A percentile compares a stretch with the other conserved stretches of the same genome.
Evolutionary conservation across 192 early-diverging fungal species (phyloP).

Genomic region (Phlyctochytrium arcticum): DNA sequence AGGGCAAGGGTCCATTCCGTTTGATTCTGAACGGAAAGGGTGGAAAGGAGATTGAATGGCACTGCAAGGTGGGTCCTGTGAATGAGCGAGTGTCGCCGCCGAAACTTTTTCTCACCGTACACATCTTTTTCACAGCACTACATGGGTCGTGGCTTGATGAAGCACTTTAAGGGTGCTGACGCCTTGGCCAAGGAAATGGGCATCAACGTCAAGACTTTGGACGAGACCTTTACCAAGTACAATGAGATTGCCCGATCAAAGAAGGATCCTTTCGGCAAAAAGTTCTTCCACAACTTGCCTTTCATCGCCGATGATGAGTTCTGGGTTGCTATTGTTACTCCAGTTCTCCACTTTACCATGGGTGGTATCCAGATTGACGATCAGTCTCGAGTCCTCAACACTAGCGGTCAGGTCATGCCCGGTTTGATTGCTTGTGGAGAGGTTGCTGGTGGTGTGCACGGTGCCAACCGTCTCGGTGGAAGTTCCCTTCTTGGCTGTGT

Average conservation of each 20-base stretch:
- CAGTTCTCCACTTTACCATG: slow-evolving; percentile 64
- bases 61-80: slow-evolving; percentile 65
- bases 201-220: slow-evolving; percentile 23
- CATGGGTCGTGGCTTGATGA: slow-evolving; percentile 85
- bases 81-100: too few relatives aligned
- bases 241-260: slow-evolving; percentile 49
- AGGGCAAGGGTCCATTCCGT: slow-evolving; percentile 80
- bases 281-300: slow-evolving; percentile 55
- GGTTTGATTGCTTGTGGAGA: slow-evolving; percentile 90
- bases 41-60: slow-evolving; percentile 88
- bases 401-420: slow-evolving; percentile 52
- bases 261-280: slow-evolving; percentile 55
- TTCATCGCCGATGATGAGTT: slow-evolving; percentile 45
- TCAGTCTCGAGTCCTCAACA: slow-evolving; percentile 54
- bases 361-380: slow-evolving; percentile 83
- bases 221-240: slow-evolving; percentile 46
- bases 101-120: too few relatives aligned
- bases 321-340: slow-evolving; percentile 54
- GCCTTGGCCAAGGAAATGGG: slow-evolving; percentile 77
- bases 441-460: slow-evolving; percentile 93
- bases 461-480: slow-evolving; percentile 93
- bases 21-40: slow-evolving; percentile 79
- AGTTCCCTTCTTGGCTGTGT: slow-evolving; percentile 92
- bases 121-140: slow-evolving; percentile 55
- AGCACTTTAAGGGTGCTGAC: slow-evolving; percentile 67